Percentiles rank a stretch among this genome's conserved stretches.
Conservation (phyloP, 163 green algal genomes). For the Botryococcus braunii region DNA sequence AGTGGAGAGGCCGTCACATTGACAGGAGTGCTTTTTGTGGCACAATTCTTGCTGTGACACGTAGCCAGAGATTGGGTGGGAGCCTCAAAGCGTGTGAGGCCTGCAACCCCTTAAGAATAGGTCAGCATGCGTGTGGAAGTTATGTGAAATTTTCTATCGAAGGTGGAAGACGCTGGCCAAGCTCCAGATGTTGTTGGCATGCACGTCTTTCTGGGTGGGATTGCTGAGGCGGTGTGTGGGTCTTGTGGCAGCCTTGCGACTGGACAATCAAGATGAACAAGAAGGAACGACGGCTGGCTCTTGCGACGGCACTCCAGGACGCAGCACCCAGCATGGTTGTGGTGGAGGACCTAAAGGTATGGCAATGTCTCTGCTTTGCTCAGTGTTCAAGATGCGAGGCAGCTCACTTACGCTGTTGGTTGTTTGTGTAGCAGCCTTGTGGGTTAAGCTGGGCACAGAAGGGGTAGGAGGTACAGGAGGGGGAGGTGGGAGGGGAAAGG, state of each 20-base stretch:
- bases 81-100: too few species aligned
- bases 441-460: too few species aligned
- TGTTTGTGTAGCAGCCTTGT: too few species aligned
- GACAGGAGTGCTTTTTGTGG: too few species aligned
- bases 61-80: too few species aligned
- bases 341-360: conserved; percentile 57
- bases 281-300: conserved; percentile 89
- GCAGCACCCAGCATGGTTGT: conserved; percentile 75
- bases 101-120: too few species aligned
- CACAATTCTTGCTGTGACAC: too few species aligned
- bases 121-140: background rate
- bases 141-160: background rate
- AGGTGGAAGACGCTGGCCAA: background rate
- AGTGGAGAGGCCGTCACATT: too few species aligned
- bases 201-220: background rate
- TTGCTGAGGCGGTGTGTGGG: background rate
- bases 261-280: conserved; percentile 99
- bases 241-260: conserved; percentile 69
- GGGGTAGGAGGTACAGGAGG: too few species aligned
- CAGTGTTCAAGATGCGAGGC: background rate
- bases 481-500: too few species aligned
- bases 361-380: background rate
- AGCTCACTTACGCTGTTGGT: too few species aligned
- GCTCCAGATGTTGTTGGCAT: background rate
- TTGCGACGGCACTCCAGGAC: conserved; percentile 86